Conservation (phyloP, 805 yeast genomes). For the Torulaspora indica region DNA sequence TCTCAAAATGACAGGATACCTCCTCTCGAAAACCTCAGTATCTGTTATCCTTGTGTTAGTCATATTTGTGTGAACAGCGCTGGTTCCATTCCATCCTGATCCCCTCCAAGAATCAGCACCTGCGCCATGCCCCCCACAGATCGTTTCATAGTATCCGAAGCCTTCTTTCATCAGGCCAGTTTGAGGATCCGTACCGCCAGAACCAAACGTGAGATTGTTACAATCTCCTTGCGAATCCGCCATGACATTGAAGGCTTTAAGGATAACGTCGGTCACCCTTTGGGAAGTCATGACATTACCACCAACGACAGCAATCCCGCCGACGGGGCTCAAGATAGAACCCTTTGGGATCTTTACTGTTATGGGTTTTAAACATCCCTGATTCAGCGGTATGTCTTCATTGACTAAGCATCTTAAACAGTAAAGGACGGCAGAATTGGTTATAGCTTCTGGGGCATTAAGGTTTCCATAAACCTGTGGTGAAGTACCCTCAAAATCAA, state of each 20-base stretch:
- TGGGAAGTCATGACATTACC: slow-evolving; percentile 96
- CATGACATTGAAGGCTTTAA: slow-evolving; percentile 80
- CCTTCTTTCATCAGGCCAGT: slow-evolving; percentile 48
- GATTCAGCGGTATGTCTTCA: slow-evolving; percentile 86
- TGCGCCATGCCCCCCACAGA: slow-evolving; percentile 96
- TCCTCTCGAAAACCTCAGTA: slow-evolving; percentile 79
- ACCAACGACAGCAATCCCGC: slow-evolving; percentile 88
- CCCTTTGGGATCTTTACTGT: slow-evolving; percentile 58
- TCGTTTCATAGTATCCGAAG: slow-evolving; percentile 90
- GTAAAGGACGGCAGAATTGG: slow-evolving; percentile 83
- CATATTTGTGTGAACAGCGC: slow-evolving; percentile 92
- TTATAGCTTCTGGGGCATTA: slow-evolving; percentile 89
- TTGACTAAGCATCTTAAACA: slow-evolving; percentile 80
- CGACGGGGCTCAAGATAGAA: slow-evolving; percentile 66
- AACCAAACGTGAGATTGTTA: slow-evolving; percentile 90
- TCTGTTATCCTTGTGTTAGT: slow-evolving; percentile 92
- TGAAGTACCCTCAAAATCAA: slow-evolving; percentile 84
- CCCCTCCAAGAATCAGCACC: slow-evolving; percentile 48
- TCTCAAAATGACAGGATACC: slow-evolving; percentile 76
- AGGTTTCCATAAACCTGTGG: slow-evolving; percentile 84
- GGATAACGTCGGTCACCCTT: slow-evolving; percentile 81
- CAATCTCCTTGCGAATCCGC: slow-evolving; percentile 97
- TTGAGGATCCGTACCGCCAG: slow-evolving; percentile 53
- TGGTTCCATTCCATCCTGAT: slow-evolving; percentile 75
- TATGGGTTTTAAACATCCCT: slow-evolving; percentile 84